Evolutionary conservation across 192 early-diverging fungal species (phyloP), one percentile per base, ranked within the genome.

Genomic region (Podila clonocystis): DNA sequence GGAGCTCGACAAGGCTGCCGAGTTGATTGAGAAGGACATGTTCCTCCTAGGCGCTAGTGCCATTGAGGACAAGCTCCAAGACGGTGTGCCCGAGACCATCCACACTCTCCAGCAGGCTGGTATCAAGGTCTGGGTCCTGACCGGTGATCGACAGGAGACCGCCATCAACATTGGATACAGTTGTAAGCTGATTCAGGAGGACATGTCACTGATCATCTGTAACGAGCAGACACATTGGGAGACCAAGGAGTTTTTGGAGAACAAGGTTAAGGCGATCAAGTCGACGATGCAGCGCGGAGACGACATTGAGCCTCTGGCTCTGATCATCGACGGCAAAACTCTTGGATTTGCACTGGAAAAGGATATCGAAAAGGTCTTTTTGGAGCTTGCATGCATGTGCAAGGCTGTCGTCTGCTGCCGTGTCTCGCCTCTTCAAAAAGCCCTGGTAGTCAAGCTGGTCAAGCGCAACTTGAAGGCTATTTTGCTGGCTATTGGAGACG

Each of bases 81-180:
- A 98, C 69, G 97, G 95, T 59, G 98, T 99, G 28, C 97, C 97
- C 15, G 95, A 98, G 70, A 97, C 98, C 0, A 99, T 99, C 71
- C 92, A 94, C 83, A 98, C 97, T 12, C 87, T 99, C 58, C 94
- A 96, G 60, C 92, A 94, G 73, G 98, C 97, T 1, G 96, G 96
- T 9, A 97, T 99, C 84, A 95, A 96, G 70, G 91, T 99, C 52
- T 99, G 97, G 97, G 96, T 99, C 11, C 84, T 99, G 74, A 99
- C 98, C 12, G 98, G 98, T 55, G 98, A 99, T 84, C 82, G 96
- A 45, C 97, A 98, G 82, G 98, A 99, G 82, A 99, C 98, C 6
- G 98, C 98, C 30, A 98, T 99, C 86, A 98, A 99, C 82, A 98
- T 99, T 86, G 98, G 97, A 17, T 97, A 96, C 73, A 94, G 93